Conservation (phyloP, 75 land plant species). For the Sequoia sempervirens region DNA sequence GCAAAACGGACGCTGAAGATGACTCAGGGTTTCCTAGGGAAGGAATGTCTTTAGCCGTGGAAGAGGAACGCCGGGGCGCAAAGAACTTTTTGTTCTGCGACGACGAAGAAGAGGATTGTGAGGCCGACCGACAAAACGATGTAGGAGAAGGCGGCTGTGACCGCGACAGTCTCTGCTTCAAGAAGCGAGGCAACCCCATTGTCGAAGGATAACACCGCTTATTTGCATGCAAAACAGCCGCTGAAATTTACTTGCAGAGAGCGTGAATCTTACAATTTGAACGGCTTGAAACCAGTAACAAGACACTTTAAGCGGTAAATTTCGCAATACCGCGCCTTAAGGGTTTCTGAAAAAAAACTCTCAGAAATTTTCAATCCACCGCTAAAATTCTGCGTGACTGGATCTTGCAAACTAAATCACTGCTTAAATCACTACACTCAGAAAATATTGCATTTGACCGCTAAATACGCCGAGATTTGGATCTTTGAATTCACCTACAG, state of each 20-base stretch:
- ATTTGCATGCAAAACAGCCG: background rate
- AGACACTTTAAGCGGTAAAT: background rate
- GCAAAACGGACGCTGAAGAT: background rate
- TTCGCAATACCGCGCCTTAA: background rate
- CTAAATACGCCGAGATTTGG: background rate
- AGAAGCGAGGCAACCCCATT: background rate
- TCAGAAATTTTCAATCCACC: background rate
- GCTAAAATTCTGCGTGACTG: background rate
- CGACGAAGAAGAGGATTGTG: background rate
- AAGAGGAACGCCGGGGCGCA: background rate
- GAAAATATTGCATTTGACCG: background rate
- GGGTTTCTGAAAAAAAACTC: too few species aligned
- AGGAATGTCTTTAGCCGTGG: background rate
- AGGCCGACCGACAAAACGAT: background rate
- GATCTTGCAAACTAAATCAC: background rate
- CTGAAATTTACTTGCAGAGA: background rate
- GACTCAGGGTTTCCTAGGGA: background rate
- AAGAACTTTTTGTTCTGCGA: background rate
- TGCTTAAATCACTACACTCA: background rate
- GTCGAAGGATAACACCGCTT: background rate
- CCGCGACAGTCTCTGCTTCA: background rate
- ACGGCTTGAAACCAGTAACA: background rate
- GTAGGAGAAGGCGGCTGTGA: background rate
- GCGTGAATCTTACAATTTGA: background rate
- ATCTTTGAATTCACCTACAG: too few species aligned